Percentiles rank a stretch among this genome's conserved stretches.
phyloP scores from a whole-genome alignment of 768 basidiomycete species.

The Psilocybe cyanescens region DNA sequence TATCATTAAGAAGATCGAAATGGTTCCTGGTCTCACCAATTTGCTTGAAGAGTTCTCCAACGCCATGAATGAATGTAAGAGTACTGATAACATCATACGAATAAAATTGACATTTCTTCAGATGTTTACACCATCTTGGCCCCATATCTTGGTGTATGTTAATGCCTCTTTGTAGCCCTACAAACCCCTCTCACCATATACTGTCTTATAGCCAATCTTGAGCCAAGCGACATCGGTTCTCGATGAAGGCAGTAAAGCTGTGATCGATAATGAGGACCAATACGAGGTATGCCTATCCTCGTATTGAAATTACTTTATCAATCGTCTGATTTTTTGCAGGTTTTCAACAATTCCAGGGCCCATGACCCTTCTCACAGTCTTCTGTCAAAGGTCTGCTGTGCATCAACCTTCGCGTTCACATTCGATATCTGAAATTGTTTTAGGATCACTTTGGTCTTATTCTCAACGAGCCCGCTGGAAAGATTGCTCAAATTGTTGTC shows the following conservation, averaged over 20 bases:
- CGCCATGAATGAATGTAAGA: constrained; percentile 67
- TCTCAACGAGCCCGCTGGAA: constrained; percentile 76
- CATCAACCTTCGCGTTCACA: not conserved
- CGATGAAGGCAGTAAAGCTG: constrained; percentile 65
- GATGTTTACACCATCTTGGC: constrained; percentile 71
- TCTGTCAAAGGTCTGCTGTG: constrained; percentile 58
- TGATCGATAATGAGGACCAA: constrained; percentile 73
- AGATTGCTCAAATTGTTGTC: constrained; percentile 71
- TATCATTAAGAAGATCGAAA: constrained; percentile 59
- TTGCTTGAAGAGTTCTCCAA: constrained; percentile 67
- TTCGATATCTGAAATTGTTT: not conserved
- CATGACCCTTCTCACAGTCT: constrained; percentile 78
- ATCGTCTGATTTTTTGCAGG: constrained; percentile 33
- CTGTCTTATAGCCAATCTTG: constrained; percentile 64
- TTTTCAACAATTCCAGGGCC: constrained; percentile 68
- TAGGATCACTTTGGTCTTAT: constrained; percentile 76
- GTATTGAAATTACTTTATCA: not conserved
- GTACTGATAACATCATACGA: not conserved
- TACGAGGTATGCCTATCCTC: constrained; percentile 45
- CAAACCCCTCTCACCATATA: constrained; percentile 27
- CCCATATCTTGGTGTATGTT: constrained; percentile 60
- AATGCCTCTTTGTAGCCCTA: not conserved
- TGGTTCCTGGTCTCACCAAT: constrained; percentile 62
- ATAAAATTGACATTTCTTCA: constrained; percentile 22
- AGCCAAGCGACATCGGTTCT: constrained; percentile 59